These are phyloP conservation scores for Micractinium conductrix DNA, from an alignment of 139 green algal species.

Conservation along the genomic window DNA sequence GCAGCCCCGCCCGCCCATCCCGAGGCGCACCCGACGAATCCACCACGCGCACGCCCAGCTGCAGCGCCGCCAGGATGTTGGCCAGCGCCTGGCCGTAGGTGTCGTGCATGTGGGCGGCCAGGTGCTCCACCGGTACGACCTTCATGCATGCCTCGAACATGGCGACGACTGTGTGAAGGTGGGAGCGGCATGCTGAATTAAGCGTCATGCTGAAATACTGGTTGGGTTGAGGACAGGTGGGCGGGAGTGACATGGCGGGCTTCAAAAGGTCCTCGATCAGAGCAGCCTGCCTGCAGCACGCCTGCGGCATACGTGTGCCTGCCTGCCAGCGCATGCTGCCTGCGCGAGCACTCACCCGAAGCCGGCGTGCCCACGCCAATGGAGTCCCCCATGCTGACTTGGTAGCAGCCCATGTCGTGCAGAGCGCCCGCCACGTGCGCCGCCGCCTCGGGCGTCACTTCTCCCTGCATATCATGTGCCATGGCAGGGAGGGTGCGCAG, in stretches of 20 bases:
- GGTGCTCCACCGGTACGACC: slow-evolving; percentile 51
- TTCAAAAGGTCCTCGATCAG: neutral
- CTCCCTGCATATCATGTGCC: slow-evolving; percentile 52
- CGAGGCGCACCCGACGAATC: slow-evolving; percentile 63
- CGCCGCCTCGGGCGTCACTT: slow-evolving; percentile 58
- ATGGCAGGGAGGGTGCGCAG: too few relatives aligned
- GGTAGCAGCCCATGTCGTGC: slow-evolving; percentile 93
- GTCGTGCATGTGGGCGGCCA: slow-evolving; percentile 95
- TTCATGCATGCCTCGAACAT: slow-evolving; percentile 72
- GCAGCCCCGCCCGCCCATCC: slow-evolving; percentile 51
- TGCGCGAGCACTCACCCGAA: neutral
- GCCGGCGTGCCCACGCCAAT: slow-evolving; percentile 88
- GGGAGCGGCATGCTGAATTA: too few relatives aligned
- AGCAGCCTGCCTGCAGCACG: neutral
- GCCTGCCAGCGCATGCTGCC: neutral
- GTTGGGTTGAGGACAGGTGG: too few relatives aligned
- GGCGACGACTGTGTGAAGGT: slow-evolving; percentile 44
- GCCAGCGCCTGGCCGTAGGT: slow-evolving; percentile 93
- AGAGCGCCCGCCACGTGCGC: slow-evolving; percentile 76
- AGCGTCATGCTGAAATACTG: too few relatives aligned
- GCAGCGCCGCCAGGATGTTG: slow-evolving; percentile 88
- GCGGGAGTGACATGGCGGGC: neutral
- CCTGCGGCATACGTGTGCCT: too few relatives aligned
- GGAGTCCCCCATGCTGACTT: slow-evolving; percentile 94
- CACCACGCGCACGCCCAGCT: slow-evolving; percentile 74